Evolutionary conservation across 192 early-diverging fungal genomes (phyloP).

Genomic region (Coemansia sp.): DNA sequence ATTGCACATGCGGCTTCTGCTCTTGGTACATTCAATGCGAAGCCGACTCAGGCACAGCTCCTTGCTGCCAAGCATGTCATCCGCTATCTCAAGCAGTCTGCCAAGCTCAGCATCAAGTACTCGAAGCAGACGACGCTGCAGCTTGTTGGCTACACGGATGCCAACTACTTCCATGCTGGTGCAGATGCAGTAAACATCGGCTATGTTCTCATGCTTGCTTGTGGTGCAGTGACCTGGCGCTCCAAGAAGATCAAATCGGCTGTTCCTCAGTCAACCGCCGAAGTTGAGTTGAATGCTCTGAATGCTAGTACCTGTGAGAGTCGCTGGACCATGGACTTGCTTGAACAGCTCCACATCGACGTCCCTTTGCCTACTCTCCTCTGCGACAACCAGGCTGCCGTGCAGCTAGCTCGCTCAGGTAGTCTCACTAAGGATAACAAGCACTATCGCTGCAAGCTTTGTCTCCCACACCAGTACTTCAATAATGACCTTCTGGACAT

Average conservation of each 20-base stretch:
- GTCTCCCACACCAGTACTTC: neutral
- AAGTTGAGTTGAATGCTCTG: slow-evolving; percentile 7
- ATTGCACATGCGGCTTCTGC: too few relatives aligned
- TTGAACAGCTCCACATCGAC: neutral
- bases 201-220: slow-evolving; percentile 7
- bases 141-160: neutral
- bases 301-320: slow-evolving; percentile 9
- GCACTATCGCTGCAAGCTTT: neutral
- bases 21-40: too few relatives aligned
- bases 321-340: neutral
- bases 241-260: slow-evolving; percentile 18
- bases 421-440: slow-evolving; percentile 3
- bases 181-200: slow-evolving; percentile 2
- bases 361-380: neutral
- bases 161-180: slow-evolving; percentile 10
- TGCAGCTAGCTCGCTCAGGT: neutral
- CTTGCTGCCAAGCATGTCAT: neutral
- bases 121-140: too few relatives aligned
- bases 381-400: slow-evolving; percentile 1
- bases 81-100: neutral
- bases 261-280: slow-evolving; percentile 11
- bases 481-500: neutral
- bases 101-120: too few relatives aligned
- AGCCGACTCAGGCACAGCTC: too few relatives aligned
- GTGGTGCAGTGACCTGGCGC: slow-evolving; percentile 8